Evolutionary conservation across 192 early-diverging fungal species (phyloP).

Genomic region (Coemansia sp.): DNA sequence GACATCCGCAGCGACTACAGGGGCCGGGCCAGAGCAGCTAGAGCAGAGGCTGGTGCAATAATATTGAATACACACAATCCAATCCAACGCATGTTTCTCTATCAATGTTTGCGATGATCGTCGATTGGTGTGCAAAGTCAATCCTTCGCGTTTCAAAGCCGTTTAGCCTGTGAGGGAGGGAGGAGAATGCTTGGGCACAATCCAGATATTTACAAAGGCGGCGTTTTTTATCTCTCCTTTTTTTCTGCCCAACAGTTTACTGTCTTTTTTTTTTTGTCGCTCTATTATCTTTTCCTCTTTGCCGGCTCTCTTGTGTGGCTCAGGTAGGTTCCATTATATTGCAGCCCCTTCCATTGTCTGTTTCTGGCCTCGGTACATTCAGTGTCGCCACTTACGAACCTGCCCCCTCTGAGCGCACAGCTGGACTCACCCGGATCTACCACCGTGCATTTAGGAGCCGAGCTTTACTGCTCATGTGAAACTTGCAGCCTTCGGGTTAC

Average conservation of each 20-base stretch:
- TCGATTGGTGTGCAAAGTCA: background rate
- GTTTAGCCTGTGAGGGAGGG: background rate
- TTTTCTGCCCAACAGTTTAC: background rate
- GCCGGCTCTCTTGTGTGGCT: background rate
- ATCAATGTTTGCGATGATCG: background rate
- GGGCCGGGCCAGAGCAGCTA: background rate
- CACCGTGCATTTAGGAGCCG: background rate
- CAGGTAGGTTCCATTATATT: constrained; percentile 3
- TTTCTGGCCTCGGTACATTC: background rate
- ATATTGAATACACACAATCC: background rate
- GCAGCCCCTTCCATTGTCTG: background rate
- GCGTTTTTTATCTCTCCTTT: background rate
- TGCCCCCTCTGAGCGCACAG: background rate
- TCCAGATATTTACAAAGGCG: background rate
- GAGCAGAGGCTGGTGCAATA: background rate
- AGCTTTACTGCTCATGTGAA: background rate
- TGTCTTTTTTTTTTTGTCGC: background rate
- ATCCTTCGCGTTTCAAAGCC: background rate
- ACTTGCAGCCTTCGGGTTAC: constrained; percentile 4
- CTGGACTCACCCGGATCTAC: background rate
- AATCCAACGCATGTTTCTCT: background rate
- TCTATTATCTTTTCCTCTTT: background rate
- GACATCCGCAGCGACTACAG: background rate
- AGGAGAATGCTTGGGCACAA: background rate
- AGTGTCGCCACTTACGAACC: background rate